phyloP scores from a whole-genome alignment of 352 stramenopile species.

The Phytophthora litchii region DNA sequence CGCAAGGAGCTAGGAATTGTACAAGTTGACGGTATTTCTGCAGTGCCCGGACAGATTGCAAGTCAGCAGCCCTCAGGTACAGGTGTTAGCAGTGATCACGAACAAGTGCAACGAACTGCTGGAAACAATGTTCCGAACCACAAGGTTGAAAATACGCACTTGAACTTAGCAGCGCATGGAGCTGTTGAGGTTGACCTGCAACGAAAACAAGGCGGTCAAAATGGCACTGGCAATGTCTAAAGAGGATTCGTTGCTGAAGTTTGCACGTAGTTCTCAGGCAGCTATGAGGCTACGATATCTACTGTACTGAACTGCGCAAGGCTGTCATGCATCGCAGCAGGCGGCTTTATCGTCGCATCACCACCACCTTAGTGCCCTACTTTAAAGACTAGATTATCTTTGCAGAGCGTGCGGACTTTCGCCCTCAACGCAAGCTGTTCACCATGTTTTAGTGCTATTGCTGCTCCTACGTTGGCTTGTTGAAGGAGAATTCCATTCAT shows the following conservation, averaged over 20 bases:
- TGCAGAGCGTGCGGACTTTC: slow-evolving; percentile 27
- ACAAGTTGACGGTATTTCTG: slow-evolving; percentile 12
- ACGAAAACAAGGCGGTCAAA: slow-evolving; percentile 15
- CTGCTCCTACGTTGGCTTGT: slow-evolving; percentile 25
- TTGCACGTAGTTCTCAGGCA: slow-evolving; percentile 14
- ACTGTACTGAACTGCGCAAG: slow-evolving; percentile 17
- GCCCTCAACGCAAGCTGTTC: slow-evolving; percentile 30
- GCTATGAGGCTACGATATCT: slow-evolving; percentile 14
- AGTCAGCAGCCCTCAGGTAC: slow-evolving; percentile 13
- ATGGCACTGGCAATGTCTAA: slow-evolving; percentile 22
- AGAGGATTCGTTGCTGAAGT: slow-evolving; percentile 2
- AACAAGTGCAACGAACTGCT: slow-evolving; percentile 9
- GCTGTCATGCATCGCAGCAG: not conserved
- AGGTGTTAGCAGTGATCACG: slow-evolving; percentile 6
- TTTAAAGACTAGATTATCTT: slow-evolving; percentile 37
- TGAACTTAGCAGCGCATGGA: slow-evolving; percentile 11
- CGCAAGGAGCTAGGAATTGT: slow-evolving; percentile 56
- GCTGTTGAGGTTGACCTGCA: slow-evolving; percentile 9
- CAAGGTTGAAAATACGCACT: slow-evolving; percentile 49
- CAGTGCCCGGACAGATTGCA: slow-evolving; percentile 5
- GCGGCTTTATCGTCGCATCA: not conserved
- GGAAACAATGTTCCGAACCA: slow-evolving; percentile 50
- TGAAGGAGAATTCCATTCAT: slow-evolving; percentile 14
- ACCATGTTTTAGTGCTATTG: slow-evolving; percentile 29
- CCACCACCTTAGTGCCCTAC: slow-evolving; percentile 12